A percentile compares a stretch with the other conserved stretches of the same genome.
Evolutionary conservation across 208 protist species (phyloP).

Genomic region (Trypanosomatidae sp.): DNA sequence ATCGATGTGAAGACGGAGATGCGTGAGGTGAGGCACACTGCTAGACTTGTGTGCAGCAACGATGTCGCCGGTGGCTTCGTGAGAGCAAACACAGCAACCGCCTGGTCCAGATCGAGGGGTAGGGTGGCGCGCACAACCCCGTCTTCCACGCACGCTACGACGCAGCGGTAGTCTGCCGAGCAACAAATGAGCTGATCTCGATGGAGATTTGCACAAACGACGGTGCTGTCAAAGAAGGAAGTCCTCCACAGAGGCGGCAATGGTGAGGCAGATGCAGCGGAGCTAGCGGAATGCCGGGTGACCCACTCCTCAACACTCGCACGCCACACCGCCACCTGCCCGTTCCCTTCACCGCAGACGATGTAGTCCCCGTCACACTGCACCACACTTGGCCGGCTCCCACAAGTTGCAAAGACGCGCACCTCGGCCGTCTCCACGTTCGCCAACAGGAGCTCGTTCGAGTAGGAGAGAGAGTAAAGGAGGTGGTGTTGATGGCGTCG

Average conservation of each 20-base stretch:
- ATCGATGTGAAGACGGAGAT: conserved; percentile 35
- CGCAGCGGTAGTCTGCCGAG: conserved; percentile 57
- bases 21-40: not conserved
- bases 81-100: conserved; percentile 36
- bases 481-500: conserved; percentile 33
- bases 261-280: not conserved
- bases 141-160: conserved; percentile 43
- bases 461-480: conserved; percentile 77
- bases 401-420: conserved; percentile 45
- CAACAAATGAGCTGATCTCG: conserved; percentile 57
- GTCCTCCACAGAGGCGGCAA: conserved; percentile 48
- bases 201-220: conserved; percentile 43
- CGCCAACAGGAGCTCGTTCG: conserved; percentile 83
- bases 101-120: conserved; percentile 30
- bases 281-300: not conserved
- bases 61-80: not conserved
- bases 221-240: conserved; percentile 51
- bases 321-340: conserved; percentile 67
- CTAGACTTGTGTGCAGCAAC: not conserved
- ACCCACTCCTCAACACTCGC: conserved; percentile 27
- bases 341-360: conserved; percentile 72
- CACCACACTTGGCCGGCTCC: conserved; percentile 64
- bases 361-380: conserved; percentile 77
- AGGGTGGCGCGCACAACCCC: conserved; percentile 41
- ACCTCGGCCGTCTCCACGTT: conserved; percentile 54